Percentiles rank a stretch among this genome's conserved stretches.
These are phyloP conservation scores for Sphaceloma murrayae DNA, from an alignment of 2,329 filamentous ascomycete genomes.

Conservation along the genomic window DNA sequence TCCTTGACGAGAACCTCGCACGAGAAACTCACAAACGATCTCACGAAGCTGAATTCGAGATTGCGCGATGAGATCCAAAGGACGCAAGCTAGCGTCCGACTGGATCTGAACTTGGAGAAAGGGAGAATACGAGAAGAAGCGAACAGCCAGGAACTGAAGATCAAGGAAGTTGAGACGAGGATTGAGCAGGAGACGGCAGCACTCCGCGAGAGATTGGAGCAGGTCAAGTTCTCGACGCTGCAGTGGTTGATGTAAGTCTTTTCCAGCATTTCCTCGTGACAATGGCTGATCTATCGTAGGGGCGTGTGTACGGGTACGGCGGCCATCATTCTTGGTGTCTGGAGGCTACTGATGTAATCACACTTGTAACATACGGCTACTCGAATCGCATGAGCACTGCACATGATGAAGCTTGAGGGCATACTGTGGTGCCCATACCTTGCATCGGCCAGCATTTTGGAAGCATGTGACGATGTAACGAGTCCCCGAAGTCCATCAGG, in stretches of 20 bases:
- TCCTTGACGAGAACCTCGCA: constrained; percentile 81
- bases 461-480: background rate
- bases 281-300: constrained; percentile 29
- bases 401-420: background rate
- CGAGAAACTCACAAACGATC: constrained; percentile 86
- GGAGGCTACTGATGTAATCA: constrained; percentile 55
- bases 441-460: background rate
- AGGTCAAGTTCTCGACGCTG: constrained; percentile 94
- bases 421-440: no score
- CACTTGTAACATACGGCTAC: no score
- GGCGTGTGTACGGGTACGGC: constrained; percentile 58
- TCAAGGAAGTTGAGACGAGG: constrained; percentile 96
- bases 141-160: constrained; percentile 91
- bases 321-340: constrained; percentile 57
- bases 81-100: constrained; percentile 81
- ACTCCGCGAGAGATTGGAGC: constrained; percentile 82
- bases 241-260: constrained; percentile 90
- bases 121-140: constrained; percentile 93
- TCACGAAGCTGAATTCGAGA: constrained; percentile 83
- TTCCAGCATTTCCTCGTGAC: background rate
- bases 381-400: background rate
- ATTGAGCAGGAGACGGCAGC: constrained; percentile 96
- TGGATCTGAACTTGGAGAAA: constrained; percentile 95
- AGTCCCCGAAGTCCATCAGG: background rate
- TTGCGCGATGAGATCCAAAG: constrained; percentile 88